A percentile compares a stretch with the other conserved stretches of the same genome.
Conservation (phyloP, 2,329 filamentous ascomycete species). For the Ceratocystis smalleyi region DNA sequence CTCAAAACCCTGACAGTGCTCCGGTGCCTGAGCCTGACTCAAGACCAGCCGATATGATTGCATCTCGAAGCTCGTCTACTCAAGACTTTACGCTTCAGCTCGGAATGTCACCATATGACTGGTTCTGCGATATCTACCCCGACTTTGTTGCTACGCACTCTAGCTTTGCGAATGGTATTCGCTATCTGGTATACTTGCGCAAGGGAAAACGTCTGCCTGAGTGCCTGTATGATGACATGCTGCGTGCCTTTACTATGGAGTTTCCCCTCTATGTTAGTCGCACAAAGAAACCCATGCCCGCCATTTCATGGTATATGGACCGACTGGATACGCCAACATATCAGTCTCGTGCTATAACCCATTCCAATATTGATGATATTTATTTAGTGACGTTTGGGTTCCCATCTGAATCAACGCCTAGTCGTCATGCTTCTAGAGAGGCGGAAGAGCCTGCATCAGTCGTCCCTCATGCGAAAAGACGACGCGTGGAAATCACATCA, state of each 20-base stretch:
- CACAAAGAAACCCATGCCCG: constrained; percentile 23
- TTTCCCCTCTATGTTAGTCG: constrained; percentile 29
- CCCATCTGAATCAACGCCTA: neutral
- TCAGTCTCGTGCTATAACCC: constrained; percentile 24
- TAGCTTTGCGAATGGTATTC: constrained; percentile 32
- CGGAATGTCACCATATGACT: constrained; percentile 23
- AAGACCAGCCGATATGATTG: neutral
- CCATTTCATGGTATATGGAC: constrained; percentile 30
- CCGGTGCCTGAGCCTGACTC: neutral
- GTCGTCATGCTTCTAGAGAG: neutral
- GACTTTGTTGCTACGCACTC: constrained; percentile 26
- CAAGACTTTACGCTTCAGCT: neutral
- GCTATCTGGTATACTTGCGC: constrained; percentile 29
- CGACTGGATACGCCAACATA: constrained; percentile 22
- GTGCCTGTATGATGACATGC: constrained; percentile 39
- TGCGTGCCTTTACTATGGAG: constrained; percentile 29
- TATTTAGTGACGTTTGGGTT: constrained; percentile 1
- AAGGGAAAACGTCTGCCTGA: constrained; percentile 25
- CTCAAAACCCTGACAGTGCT: no score
- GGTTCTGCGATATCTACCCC: constrained; percentile 31
- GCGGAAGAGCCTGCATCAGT: neutral
- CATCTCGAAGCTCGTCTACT: neutral
- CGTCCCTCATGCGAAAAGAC: neutral
- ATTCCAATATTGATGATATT: constrained; percentile 25
- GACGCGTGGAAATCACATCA: neutral